phyloP scores from a whole-genome alignment of 2,329 filamentous ascomycete genomes.

The Cercospora zeina region DNA sequence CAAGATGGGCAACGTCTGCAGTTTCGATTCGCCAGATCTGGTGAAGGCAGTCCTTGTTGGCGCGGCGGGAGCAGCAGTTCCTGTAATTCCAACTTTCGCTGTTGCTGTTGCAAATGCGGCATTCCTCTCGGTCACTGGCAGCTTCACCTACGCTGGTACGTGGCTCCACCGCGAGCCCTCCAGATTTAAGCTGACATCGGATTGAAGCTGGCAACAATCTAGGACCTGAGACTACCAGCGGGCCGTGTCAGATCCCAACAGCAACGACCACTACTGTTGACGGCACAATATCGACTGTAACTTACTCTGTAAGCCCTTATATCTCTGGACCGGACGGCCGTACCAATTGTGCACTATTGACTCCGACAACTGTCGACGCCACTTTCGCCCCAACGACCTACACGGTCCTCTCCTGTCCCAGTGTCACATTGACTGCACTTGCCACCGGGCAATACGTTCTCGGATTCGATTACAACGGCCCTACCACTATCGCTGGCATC shows the following conservation, averaged over 20 bases:
- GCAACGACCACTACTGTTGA: not conserved
- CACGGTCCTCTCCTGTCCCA: conserved; percentile 6
- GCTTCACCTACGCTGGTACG: not conserved
- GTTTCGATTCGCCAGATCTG: conserved; percentile 14
- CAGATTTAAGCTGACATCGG: not conserved
- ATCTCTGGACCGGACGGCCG: conserved; percentile 1
- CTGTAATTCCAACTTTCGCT: conserved; percentile 11
- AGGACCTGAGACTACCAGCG: not conserved
- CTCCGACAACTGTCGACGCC: not conserved
- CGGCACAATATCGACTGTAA: not conserved
- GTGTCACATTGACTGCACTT: conserved; percentile 3
- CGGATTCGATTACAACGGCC: conserved; percentile 4
- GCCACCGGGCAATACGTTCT: conserved; percentile 4
- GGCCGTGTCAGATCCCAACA: not conserved
- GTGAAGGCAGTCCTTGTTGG: not conserved
- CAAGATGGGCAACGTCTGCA: conserved; percentile 13
- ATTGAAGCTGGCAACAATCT: not conserved
- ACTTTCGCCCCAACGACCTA: not conserved
- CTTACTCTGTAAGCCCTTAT: not conserved
- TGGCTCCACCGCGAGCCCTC: not conserved
- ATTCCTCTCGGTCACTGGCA: conserved; percentile 11
- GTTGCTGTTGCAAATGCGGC: conserved; percentile 6
- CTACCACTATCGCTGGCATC: not conserved
- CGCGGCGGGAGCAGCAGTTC: not conserved
- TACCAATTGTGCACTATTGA: not conserved